Evolutionary conservation across 768 basidiomycete genomes (phyloP), one percentile per base, ranked within the genome.

Genomic region (Tremella yokohamensis): DNA sequence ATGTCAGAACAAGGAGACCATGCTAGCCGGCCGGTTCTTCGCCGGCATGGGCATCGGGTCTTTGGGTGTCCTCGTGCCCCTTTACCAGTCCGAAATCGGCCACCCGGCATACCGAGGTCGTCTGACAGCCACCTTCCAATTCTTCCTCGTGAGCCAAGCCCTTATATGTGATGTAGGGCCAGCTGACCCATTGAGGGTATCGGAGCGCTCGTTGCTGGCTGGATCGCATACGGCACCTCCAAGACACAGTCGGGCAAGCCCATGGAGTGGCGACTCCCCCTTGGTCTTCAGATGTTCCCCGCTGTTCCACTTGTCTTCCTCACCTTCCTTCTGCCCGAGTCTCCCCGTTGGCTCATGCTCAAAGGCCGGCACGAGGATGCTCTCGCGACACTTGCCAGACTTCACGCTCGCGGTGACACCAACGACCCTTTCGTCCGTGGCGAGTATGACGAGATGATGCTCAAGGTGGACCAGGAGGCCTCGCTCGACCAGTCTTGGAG

Each of bases 141-240:
- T 83, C 82, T 15, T 82, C 81, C 60, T 90, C 1, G 89, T 34
- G 29, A 34, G 29, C 4, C 29, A 4, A 6, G 6, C 11, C 29
- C 29, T 11, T 34, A 6, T 34, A 4, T 34, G 29, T 11, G 4
- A 4, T 6, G 11, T 6, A 34, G 11, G 29, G 29, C 29, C 29
- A 34, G 29, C 29, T 34, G 11, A 34, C 11, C 11, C 29, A 11
- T 6, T 4, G 4, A 34, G 29, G 29, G 88, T 89, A 88, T 86
- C 15, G 89, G 89, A 54, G 81, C 88, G 54, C 88, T 90, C 72
- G 70, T 90, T 58, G 81, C 88, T 40, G 88, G 87, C 6, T 90
- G 89, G 89, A 80, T 87, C 0, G 88, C 86, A 0, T 92, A 84
- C 70, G 89, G 88, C 16, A 86, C 88, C n/a, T 85, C 83, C 78